phyloP scores from a whole-genome alignment of 495 filamentous ascomycete species.

The Aspergillus diversus region DNA sequence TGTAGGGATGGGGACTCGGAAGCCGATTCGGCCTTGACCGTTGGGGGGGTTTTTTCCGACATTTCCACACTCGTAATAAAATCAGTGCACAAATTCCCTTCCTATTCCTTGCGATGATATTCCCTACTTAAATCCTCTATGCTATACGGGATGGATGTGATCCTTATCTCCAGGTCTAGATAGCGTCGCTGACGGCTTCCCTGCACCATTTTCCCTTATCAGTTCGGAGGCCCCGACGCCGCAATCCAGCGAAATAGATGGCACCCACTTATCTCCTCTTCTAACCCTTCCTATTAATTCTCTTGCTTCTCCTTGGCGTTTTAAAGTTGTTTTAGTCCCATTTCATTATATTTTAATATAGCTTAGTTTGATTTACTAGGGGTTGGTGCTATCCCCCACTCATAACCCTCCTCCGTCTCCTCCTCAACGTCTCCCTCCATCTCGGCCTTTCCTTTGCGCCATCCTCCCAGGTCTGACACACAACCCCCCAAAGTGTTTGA shows the following conservation, averaged over 20 bases:
- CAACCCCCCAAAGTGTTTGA: slow-evolving; percentile 5
- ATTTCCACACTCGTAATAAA: not conserved
- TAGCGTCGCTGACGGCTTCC: not conserved
- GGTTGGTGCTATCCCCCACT: slow-evolving; percentile 9
- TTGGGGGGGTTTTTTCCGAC: not conserved
- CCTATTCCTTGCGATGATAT: not conserved
- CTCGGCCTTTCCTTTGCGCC: slow-evolving; percentile 1
- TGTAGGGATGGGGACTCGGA: not conserved
- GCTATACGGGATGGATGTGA: no score
- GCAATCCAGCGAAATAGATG: no score
- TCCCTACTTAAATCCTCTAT: not conserved
- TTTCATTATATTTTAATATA: not conserved
- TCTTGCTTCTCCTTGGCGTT: no score
- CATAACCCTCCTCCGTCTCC: slow-evolving; percentile 12
- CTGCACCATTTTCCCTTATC: not conserved
- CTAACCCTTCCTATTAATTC: no score
- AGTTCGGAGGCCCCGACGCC: not conserved
- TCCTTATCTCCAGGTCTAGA: no score
- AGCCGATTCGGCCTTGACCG: not conserved
- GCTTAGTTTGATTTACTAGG: not conserved
- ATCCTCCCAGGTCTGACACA: slow-evolving; percentile 7
- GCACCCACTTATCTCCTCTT: no score
- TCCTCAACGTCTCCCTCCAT: slow-evolving; percentile 8
- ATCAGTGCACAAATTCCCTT: not conserved
- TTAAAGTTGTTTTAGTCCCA: no score